These are phyloP conservation scores for Austroboletus niveus DNA, from an alignment of 1,284 basidiomycete genomes.

Conservation along the genomic window DNA sequence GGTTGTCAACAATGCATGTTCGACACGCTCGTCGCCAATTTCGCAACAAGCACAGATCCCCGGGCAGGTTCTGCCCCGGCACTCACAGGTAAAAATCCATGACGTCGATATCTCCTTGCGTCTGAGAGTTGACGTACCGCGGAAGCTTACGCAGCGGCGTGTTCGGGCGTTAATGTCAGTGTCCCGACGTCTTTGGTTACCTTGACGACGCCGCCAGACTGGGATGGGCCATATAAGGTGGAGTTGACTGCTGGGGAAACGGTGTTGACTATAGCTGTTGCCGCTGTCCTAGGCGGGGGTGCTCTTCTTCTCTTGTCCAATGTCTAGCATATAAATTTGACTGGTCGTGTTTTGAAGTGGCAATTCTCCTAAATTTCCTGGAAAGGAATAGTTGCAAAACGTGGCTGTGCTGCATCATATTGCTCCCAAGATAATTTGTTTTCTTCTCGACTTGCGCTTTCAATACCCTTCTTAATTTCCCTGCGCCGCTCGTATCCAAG, in stretches of 20 bases:
- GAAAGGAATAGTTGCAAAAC: too few species aligned
- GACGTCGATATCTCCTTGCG: not conserved
- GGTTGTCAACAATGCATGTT: conserved; percentile 67
- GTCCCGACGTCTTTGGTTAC: conserved; percentile 37
- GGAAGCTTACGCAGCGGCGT: conserved; percentile 51
- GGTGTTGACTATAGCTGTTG: conserved; percentile 47
- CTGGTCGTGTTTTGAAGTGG: not conserved
- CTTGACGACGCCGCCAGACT: conserved; percentile 46
- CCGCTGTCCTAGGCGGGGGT: conserved; percentile 44
- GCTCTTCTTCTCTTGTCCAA: conserved; percentile 50
- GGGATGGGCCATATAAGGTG: conserved; percentile 58
- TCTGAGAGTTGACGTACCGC: not conserved
- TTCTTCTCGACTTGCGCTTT: too few species aligned
- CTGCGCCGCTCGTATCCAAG: too few species aligned
- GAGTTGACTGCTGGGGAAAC: conserved; percentile 43
- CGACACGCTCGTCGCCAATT: conserved; percentile 46
- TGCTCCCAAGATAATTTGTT: too few species aligned
- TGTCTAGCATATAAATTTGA: conserved; percentile 33
- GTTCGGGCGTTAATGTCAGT: conserved; percentile 37
- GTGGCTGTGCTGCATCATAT: too few species aligned
- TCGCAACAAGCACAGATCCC: conserved; percentile 47
- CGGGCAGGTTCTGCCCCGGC: conserved; percentile 55
- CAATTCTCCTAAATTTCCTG: too few species aligned
- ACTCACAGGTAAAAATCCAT: conserved; percentile 43
- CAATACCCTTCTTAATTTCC: too few species aligned